These are phyloP conservation scores for Wickerhamomyces sydowiorum DNA, from an alignment of 805 yeast species.

Conservation along the genomic window DNA sequence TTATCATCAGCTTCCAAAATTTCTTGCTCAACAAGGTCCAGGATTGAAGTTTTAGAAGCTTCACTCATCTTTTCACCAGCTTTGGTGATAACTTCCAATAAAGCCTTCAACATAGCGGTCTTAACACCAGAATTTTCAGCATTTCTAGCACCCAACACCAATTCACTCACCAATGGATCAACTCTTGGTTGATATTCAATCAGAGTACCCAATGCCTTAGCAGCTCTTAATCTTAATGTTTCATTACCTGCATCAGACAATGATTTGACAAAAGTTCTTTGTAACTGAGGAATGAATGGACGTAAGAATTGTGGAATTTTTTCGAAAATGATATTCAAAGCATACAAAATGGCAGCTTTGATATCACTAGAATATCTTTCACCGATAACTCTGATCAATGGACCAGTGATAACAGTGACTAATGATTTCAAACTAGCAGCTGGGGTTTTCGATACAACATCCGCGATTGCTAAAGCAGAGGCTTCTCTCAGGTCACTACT, in stretches of 20 bases:
- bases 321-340: conserved; percentile 69
- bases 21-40: conserved; percentile 71
- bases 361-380: conserved; percentile 89
- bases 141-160: conserved; percentile 67
- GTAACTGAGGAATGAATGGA: conserved; percentile 96
- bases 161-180: conserved; percentile 84
- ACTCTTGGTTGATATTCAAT: conserved; percentile 89
- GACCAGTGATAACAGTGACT: conserved; percentile 94
- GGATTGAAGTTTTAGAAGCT: conserved; percentile 58
- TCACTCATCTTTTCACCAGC: conserved; percentile 79
- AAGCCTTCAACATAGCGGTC: conserved; percentile 79
- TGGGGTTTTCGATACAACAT: conserved; percentile 78
- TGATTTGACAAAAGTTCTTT: conserved; percentile 92
- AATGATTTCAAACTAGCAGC: conserved; percentile 77
- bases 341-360: conserved; percentile 87
- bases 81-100: conserved; percentile 72
- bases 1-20: conserved; percentile 51
- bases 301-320: conserved; percentile 88
- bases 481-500: conserved; percentile 73
- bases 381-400: conserved; percentile 95
- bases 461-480: conserved; percentile 87
- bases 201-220: conserved; percentile 81
- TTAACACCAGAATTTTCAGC: conserved; percentile 68
- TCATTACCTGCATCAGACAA: conserved; percentile 74
- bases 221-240: conserved; percentile 75